These are phyloP conservation scores for Gynostemma pentaphyllum DNA, from an alignment of 306 rosid genomes.

Conservation along the genomic window DNA sequence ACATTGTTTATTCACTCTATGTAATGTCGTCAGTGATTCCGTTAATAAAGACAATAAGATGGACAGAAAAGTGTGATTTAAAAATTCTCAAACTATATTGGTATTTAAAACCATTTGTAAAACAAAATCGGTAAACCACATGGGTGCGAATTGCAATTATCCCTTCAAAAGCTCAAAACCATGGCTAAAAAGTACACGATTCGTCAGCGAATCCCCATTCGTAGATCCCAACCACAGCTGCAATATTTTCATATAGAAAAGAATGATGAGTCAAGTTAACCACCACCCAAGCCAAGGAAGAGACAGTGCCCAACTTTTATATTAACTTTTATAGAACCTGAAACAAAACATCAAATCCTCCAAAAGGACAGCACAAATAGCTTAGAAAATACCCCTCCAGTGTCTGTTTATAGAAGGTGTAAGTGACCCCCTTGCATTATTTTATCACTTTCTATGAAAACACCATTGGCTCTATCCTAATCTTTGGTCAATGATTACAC, in stretches of 20 bases:
- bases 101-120: too few relatives aligned
- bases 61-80: too few relatives aligned
- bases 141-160: too few relatives aligned
- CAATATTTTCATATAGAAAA: slow-evolving; percentile 20
- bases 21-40: too few relatives aligned
- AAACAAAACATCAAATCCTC: slow-evolving; percentile 63
- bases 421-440: slow-evolving; percentile 21
- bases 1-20: too few relatives aligned
- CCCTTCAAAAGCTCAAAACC: slow-evolving; percentile 18
- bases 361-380: slow-evolving; percentile 64
- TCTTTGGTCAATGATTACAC: slow-evolving; percentile 44
- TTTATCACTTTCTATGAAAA: slow-evolving; percentile 12
- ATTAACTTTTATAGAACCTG: slow-evolving; percentile 14
- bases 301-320: slow-evolving; percentile 36
- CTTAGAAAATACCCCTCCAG: slow-evolving; percentile 52
- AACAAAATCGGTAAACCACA: too few relatives aligned
- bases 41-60: too few relatives aligned
- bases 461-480: slow-evolving; percentile 16
- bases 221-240: slow-evolving; percentile 19
- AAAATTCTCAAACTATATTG: too few relatives aligned
- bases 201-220: slow-evolving; percentile 20
- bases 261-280: slow-evolving; percentile 28
- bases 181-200: slow-evolving; percentile 17
- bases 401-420: slow-evolving; percentile 31
- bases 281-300: slow-evolving; percentile 38